Evolutionary conservation across 805 yeast species (phyloP).

Genomic region (Ogataea paradorogensis): DNA sequence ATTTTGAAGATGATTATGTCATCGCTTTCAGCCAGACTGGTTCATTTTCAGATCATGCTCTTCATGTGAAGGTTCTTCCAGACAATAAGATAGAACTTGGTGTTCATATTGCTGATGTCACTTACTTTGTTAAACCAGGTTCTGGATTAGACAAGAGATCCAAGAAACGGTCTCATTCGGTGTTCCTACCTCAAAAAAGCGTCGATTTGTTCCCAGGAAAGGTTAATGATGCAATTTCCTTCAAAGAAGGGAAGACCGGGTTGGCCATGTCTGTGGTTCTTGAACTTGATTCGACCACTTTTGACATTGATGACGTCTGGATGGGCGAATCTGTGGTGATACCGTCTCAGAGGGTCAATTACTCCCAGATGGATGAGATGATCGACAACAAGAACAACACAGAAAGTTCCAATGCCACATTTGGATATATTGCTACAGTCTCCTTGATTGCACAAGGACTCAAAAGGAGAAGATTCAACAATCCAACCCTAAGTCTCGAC

Average conservation of each 20-base stretch:
- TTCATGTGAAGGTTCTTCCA: conserved; percentile 67
- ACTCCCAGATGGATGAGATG: conserved; percentile 54
- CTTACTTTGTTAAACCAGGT: conserved; percentile 68
- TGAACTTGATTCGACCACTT: conserved; percentile 68
- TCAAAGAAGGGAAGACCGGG: conserved; percentile 55
- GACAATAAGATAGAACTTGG: conserved; percentile 73
- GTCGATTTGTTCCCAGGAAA: conserved; percentile 66
- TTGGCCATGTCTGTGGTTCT: conserved; percentile 77
- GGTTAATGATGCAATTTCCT: conserved; percentile 57
- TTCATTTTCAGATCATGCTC: conserved; percentile 67
- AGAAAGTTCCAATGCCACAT: conserved; percentile 53
- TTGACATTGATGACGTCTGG: conserved; percentile 72
- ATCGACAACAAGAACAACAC: conserved; percentile 31
- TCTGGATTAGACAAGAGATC: conserved; percentile 83
- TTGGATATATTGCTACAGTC: conserved; percentile 58
- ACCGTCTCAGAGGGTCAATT: conserved; percentile 58
- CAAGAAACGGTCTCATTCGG: conserved; percentile 85
- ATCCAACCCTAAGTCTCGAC: conserved; percentile 43
- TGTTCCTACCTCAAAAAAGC: conserved; percentile 75
- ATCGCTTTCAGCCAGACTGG: conserved; percentile 62
- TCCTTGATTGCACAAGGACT: conserved; percentile 65
- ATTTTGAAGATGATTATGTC: conserved; percentile 57
- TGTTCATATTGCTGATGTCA: conserved; percentile 79
- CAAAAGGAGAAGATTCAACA: conserved; percentile 62
- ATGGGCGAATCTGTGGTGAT: conserved; percentile 68